Evolutionary conservation across 2,329 filamentous ascomycete genomes (phyloP), one percentile per base, ranked within the genome.

Genomic region (Zymoseptoria passerinii): DNA sequence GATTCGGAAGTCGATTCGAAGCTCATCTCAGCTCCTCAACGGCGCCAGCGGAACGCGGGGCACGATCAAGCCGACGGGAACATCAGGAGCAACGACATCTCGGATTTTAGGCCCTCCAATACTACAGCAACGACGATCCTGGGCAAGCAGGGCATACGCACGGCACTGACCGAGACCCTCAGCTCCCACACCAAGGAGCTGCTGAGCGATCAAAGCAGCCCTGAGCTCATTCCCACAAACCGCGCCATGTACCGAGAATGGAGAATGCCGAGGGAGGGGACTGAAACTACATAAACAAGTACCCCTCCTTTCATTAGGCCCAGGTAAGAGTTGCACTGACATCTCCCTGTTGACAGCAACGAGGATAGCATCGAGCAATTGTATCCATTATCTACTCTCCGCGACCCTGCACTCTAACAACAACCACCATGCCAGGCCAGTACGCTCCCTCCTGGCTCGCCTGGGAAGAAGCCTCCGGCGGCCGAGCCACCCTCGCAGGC

Each of bases 361-460:
- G 9, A 35, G 29, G 6, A 40, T 5, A 40, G 35, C 35, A n/a
- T 40, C 16, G 35, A 40, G 10, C 35, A 40, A 40, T 40, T 40
- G 35, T 4, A 10, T 16, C 13, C 29, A 13, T 13, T 35, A 4
- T 3, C 16, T 13, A 35, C 29, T 10, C 29, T 10, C 9, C 29
- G 16, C 1, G 8, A 35, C 9, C 8, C 8, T 8, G 10, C 35
- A 40, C 10, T 16, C 72, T 60, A 71, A 71, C 28, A 16, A 10
- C 28, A 55, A 35, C 20, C 55, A 63, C 2, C 23, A 64, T 62
- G 62, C 49, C 56, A 10, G 56, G 58, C n/a, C 50, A 63, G 50
- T 65, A 63, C 55, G 61, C 62, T 3, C 35, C 61, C 56, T 64
- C 61, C 48, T 67, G 65, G 65, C 62, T 62, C 52, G 58, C 61